Evolutionary conservation across 352 stramenopile genomes (phyloP).

Genomic region (Peronospora belbahrii): DNA sequence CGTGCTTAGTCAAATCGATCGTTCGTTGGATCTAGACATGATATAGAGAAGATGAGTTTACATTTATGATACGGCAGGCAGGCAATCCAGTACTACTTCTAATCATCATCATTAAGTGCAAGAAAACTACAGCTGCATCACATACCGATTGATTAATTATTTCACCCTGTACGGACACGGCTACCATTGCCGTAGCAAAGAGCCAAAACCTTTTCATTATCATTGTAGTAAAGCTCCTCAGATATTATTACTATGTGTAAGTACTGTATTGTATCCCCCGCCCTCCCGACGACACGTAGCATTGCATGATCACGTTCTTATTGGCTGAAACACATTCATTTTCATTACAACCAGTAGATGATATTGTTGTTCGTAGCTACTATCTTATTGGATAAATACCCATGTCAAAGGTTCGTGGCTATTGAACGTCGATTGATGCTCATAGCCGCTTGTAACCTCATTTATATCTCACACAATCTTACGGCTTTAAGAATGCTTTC

Average conservation of each 20-base stretch:
- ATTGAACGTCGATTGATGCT: conserved; percentile 1
- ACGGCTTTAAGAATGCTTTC: conserved; percentile 72
- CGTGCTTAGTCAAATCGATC: conserved; percentile 74
- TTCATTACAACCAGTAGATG: conserved; percentile 11
- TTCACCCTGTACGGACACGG: conserved; percentile 30
- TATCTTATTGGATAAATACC: conserved; percentile 7
- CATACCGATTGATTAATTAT: conserved; percentile 71
- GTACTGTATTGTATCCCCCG: conserved; percentile 3
- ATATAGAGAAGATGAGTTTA: too few species aligned
- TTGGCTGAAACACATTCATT: conserved; percentile 7
- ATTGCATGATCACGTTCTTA: conserved; percentile 4
- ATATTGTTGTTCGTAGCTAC: neutral
- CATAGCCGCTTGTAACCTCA: conserved; percentile 20
- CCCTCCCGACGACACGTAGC: conserved; percentile 21
- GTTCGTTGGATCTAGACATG: conserved; percentile 55
- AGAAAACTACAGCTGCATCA: too few species aligned
- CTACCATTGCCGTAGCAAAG: conserved; percentile 26
- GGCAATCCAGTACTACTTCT: too few species aligned
- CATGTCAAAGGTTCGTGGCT: conserved; percentile 14
- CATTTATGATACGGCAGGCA: too few species aligned
- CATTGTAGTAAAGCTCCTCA: conserved; percentile 12
- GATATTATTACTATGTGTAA: too few species aligned
- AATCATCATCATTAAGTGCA: too few species aligned
- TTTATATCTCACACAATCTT: too few species aligned
- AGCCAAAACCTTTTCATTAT: conserved; percentile 28